Evolutionary conservation across 1,139 yeast genomes (phyloP), one percentile per base, ranked within the genome.

Genomic region (Pneumocystis canis): DNA sequence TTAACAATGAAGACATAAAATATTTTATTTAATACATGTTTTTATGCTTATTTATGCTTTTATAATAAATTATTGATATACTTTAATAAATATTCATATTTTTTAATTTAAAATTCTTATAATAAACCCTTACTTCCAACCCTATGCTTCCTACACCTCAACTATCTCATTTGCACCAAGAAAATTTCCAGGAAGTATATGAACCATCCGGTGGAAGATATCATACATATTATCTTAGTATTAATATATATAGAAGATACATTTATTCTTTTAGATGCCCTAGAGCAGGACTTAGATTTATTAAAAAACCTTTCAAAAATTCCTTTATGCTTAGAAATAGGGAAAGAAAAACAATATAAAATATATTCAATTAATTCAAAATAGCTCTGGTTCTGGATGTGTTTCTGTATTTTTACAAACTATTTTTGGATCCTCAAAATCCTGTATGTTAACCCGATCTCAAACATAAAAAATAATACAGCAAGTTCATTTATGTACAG

Each of bases 331-430:
- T 30, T 57, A 40, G 40, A 47, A 3, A 35, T 41, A 18, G 30
- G 54, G 28, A 47, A 33, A n/a, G 31, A 9, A 28, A 47, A 14
- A 20, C 6, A 20, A 35, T 28, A n/a, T 57, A 35, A 35, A 9
- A 35, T 25, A 2, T 25, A 31, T 32, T 31, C 4, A 31, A 35
- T 35, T 56, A 14, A 25, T 28, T 28, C 14, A 14, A n/a, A n/a
- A 54, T 41, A 62, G 66, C 3, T 62, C 63, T 16, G 66, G 66
- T n/a, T 33, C 65, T 14, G 66, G 66, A 5, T 59, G 66, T 37
- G 63, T 62, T 16, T 62, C 66, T 18, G 54, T 63, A 28, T 65
- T 65, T 54, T 56, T 64, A 5, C 66, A 65, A 47, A 33, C 53
- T 33, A 40, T 58, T 18, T 28, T 65, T 58, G 28, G 61, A 40